A percentile compares a stretch with the other conserved stretches of the same genome.
phyloP scores from a whole-genome alignment of 305 asterid genomes.

The Solanum hybrid region DNA sequence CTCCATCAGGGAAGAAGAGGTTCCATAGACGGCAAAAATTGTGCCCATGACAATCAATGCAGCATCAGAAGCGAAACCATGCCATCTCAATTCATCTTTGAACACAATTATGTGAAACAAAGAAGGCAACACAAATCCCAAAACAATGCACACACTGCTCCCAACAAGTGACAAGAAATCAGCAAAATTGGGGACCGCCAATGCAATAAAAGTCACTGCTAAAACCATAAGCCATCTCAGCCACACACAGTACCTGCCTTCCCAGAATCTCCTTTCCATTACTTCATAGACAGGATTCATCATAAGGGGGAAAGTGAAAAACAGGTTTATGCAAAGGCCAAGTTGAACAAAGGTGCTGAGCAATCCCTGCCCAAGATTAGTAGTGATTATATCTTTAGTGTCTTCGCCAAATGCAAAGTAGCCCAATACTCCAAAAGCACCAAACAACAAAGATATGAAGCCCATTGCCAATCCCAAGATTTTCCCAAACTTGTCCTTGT shows the following conservation, averaged over 20 bases:
- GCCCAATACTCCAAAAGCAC: constrained; percentile 11
- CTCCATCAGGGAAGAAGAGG: constrained; percentile 11
- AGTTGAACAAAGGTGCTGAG: constrained; percentile 11
- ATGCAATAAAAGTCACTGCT: constrained; percentile 10
- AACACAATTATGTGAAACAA: constrained; percentile 14
- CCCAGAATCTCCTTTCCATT: constrained; percentile 16
- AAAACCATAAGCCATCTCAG: constrained; percentile 14
- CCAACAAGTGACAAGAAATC: constrained; percentile 20
- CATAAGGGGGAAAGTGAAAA: constrained; percentile 13
- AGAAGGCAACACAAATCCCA: constrained; percentile 18
- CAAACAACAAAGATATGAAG: constrained; percentile 12
- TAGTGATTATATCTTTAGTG: constrained; percentile 14
- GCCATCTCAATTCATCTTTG: constrained; percentile 6
- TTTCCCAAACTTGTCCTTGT: constrained; percentile 11
- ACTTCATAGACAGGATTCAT: constrained; percentile 19
- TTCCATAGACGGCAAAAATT: constrained; percentile 13
- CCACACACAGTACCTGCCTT: constrained; percentile 10
- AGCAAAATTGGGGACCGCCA: constrained; percentile 16
- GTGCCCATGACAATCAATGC: constrained; percentile 11
- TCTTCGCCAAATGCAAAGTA: constrained; percentile 14
- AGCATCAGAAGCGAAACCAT: constrained; percentile 1
- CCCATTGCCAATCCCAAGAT: constrained; percentile 8
- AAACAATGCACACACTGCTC: constrained; percentile 12
- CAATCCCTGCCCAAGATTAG: constrained; percentile 15
- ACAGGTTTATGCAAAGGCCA: constrained; percentile 12